Conservation (phyloP, 2,329 filamentous ascomycete genomes). For the Mycocentrospora acerina region DNA sequence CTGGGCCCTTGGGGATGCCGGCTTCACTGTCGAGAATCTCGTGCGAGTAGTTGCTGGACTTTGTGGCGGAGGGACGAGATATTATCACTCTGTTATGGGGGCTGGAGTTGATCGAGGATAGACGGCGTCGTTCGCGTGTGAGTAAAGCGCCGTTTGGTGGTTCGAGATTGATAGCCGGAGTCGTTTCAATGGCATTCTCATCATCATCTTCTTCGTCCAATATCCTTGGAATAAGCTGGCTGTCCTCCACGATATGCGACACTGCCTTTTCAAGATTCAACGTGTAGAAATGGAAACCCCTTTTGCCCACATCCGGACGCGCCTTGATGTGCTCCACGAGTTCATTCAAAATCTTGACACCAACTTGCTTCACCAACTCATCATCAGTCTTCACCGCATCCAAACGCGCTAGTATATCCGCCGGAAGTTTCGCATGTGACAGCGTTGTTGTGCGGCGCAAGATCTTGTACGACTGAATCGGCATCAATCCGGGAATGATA, state of each 20-base stretch:
- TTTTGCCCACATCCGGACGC: constrained; percentile 45
- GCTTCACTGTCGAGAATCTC: constrained; percentile 78
- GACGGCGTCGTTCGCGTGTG: constrained; percentile 56
- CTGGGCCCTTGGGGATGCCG: constrained; percentile 67
- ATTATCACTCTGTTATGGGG: constrained; percentile 88
- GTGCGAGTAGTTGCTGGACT: constrained; percentile 50
- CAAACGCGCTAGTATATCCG: constrained; percentile 67
- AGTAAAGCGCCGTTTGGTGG: constrained; percentile 26
- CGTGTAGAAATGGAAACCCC: constrained; percentile 96
- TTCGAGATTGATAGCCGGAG: constrained; percentile 36
- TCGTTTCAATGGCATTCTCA: constrained; percentile 51
- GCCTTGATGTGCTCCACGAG: constrained; percentile 78
- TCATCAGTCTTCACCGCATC: constrained; percentile 76
- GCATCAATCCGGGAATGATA: constrained; percentile 95
- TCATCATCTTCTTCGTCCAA: constrained; percentile 45
- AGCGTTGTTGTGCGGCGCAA: constrained; percentile 91
- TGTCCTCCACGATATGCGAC: constrained; percentile 85
- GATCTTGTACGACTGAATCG: constrained; percentile 96
- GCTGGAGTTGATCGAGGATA: constrained; percentile 79
- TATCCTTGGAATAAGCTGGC: constrained; percentile 71
- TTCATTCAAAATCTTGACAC: constrained; percentile 80
- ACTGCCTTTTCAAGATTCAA: constrained; percentile 96
- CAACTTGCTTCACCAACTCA: constrained; percentile 76
- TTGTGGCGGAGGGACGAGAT: constrained; percentile 59
- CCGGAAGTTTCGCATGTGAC: constrained; percentile 82